These are phyloP conservation scores for Diaporthe sp. DNA, from an alignment of 2,329 filamentous ascomycete genomes.

Conservation along the genomic window DNA sequence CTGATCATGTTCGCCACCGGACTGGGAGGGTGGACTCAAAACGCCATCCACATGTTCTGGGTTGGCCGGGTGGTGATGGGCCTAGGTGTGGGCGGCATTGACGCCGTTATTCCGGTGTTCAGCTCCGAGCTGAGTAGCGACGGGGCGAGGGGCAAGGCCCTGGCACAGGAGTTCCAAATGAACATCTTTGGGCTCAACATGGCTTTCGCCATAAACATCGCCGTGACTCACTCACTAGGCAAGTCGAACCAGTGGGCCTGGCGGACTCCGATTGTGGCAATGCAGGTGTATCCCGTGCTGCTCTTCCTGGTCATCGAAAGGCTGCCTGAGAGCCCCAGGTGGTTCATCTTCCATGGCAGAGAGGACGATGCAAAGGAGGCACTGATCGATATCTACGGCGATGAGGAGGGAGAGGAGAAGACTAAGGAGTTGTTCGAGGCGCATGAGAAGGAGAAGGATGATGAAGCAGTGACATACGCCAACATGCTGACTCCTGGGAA, in stretches of 20 bases:
- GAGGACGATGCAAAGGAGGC: slow-evolving; percentile 64
- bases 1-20: slow-evolving; percentile 40
- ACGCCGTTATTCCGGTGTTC: slow-evolving; percentile 73
- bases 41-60: slow-evolving; percentile 38
- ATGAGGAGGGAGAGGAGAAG: slow-evolving; percentile 50
- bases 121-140: slow-evolving; percentile 69
- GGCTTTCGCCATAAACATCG: slow-evolving; percentile 72
- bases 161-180: slow-evolving; percentile 74
- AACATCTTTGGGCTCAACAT: slow-evolving; percentile 74
- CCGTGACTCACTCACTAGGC: slow-evolving; percentile 65
- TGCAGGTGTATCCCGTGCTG: slow-evolving; percentile 70
- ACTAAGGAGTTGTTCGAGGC: slow-evolving; percentile 62
- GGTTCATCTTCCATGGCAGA: slow-evolving; percentile 66
- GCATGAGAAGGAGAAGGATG: slow-evolving; percentile 62
- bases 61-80: slow-evolving; percentile 50
- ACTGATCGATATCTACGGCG: slow-evolving; percentile 63
- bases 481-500: slow-evolving; percentile 70
- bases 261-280: slow-evolving; percentile 71
- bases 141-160: slow-evolving; percentile 67
- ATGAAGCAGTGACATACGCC: slow-evolving; percentile 61
- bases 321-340: slow-evolving; percentile 70
- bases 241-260: slow-evolving; percentile 73
- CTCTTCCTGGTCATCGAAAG: slow-evolving; percentile 65
- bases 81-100: slow-evolving; percentile 71
- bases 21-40: slow-evolving; percentile 33